Base-by-base conservation (phyloP, 257 asterid species). In the Scutellaria barbata region DNA sequence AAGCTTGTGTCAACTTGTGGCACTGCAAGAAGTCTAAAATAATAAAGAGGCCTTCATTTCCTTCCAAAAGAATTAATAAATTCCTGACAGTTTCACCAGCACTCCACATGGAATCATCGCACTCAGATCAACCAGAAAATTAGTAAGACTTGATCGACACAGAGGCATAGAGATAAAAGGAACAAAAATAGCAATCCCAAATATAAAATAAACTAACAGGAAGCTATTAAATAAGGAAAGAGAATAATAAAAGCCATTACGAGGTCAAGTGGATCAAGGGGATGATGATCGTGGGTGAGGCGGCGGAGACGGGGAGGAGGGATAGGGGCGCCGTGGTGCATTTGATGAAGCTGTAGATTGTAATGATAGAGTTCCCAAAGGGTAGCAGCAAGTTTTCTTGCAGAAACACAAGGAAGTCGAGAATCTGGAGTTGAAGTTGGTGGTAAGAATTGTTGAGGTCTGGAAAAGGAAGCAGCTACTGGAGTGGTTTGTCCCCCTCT, bases 401-500 rank as follows among this genome's bases (percentile, higher is more conserved):
- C 92, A 68, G 97, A 91, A 81, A 84, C 76, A 65, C 48, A 0
- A 78, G 89, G 79, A 66, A 68, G 5, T 22, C 25, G 25, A 22
- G 25, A 22, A 22, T 22, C 25, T 22, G n/a, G n/a, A n/a, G n/a
- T n/a, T n/a, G n/a, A n/a, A n/a, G n/a, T n/a, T n/a, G 25, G 1
- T 22, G 25, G 25, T 22, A 22, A 22, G 25, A 22, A 22, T 22
- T 22, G 25, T 22, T 22, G 51, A 63, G 81, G 83, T 74, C 86
- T 87, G 85, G 85, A 87, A 81, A 86, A 87, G 84, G 97, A 86
- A 11, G 88, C 77, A 11, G 88, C 77, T 17, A 85, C 85, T 82
- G 97, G 97, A 60, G 98, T 89, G 73, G 77, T 59, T 13, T 86
- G 92, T 72, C 94, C 96, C 83, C 96, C 92, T 74, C 78, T 85